A percentile compares a stretch with the other conserved stretches of the same genome.
phyloP scores from a whole-genome alignment of 345 rosid genomes.

The Clausena lansium region DNA sequence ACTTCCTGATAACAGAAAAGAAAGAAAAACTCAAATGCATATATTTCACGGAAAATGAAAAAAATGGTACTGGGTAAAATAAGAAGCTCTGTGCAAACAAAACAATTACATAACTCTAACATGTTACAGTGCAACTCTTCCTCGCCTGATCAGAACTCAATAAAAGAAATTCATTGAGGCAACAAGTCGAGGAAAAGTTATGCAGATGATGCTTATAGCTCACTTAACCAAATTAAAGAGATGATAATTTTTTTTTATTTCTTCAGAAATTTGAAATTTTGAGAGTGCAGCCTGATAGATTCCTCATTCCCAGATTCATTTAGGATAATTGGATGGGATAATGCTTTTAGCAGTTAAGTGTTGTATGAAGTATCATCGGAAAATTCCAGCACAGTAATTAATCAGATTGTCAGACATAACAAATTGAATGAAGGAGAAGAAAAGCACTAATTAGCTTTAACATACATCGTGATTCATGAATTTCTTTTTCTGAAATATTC shows the following conservation, averaged over 20 bases:
- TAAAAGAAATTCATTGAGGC: background rate
- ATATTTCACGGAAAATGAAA: background rate
- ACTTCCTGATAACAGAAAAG: conserved; percentile 59
- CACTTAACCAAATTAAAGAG: background rate
- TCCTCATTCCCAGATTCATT: background rate
- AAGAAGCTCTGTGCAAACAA: background rate
- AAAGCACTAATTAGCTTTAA: background rate
- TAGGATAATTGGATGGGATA: background rate
- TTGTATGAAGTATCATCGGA: background rate
- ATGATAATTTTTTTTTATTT: background rate
- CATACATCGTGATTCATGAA: background rate
- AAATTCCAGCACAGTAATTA: background rate
- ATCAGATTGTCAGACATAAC: background rate
- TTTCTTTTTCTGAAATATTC: background rate
- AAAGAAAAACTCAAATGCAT: background rate
- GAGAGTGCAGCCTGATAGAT: background rate
- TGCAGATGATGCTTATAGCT: background rate
- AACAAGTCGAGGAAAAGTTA: background rate
- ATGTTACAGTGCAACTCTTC: background rate
- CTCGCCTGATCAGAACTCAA: background rate
- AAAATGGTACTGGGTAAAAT: background rate
- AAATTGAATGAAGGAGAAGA: background rate
- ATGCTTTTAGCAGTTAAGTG: background rate
- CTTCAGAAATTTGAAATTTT: background rate
- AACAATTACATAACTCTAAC: background rate